Evolutionary conservation across 1,284 basidiomycete genomes (phyloP).

Genomic region (Sparassis latifolia): DNA sequence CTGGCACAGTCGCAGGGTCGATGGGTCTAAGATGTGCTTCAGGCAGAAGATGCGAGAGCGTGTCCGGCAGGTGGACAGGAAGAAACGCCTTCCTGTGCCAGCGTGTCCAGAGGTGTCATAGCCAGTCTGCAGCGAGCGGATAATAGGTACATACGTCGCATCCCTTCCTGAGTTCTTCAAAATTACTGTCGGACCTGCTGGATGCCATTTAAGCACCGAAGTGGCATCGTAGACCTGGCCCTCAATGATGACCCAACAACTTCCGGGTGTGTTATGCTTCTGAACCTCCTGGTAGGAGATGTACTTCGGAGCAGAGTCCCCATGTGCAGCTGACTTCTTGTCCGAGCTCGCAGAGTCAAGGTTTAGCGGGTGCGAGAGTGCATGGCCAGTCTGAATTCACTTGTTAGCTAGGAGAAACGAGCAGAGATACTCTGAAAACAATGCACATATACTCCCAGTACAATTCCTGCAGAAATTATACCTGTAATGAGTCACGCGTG

Average conservation of each 20-base stretch:
- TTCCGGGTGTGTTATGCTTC: constrained; percentile 40
- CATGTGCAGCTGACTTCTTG: background rate
- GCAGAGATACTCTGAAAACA: background rate
- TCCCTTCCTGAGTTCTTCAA: constrained; percentile 47
- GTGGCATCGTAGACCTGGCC: constrained; percentile 38
- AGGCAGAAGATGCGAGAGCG: constrained; percentile 24
- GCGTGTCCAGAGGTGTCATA: background rate
- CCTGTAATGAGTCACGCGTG: background rate
- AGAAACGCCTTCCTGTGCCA: constrained; percentile 26
- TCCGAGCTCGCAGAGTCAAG: constrained; percentile 1
- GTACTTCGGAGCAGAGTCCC: constrained; percentile 2
- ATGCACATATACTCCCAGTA: background rate
- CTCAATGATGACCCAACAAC: constrained; percentile 48
- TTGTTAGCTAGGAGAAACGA: background rate
- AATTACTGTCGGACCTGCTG: constrained; percentile 44
- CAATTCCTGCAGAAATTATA: background rate
- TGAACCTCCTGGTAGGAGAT: constrained; percentile 43
- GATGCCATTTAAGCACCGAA: constrained; percentile 44
- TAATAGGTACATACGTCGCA: constrained; percentile 35
- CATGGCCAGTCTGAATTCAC: constrained; percentile 1
- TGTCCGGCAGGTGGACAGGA: constrained; percentile 31
- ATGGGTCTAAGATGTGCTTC: constrained; percentile 37
- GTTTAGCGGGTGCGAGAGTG: background rate
- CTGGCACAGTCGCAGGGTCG: constrained; percentile 37
- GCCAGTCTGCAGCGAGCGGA: background rate